These are phyloP conservation scores for Fusarium fracticaudum DNA, from an alignment of 2,329 filamentous ascomycete genomes.

Conservation along the genomic window DNA sequence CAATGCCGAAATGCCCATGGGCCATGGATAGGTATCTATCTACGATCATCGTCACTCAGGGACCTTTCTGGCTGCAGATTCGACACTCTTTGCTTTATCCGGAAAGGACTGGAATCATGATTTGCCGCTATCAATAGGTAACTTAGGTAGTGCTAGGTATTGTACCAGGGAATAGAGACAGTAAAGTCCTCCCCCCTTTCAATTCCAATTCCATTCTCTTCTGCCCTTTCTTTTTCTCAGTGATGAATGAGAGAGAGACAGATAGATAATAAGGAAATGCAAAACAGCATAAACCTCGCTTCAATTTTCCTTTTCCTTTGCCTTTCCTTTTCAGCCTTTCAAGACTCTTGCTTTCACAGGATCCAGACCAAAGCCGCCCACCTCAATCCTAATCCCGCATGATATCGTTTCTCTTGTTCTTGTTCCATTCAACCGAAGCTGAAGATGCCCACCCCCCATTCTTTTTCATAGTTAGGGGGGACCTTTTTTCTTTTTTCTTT, in stretches of 20 bases:
- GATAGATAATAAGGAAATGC: background rate
- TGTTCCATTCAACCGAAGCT: constrained; percentile 40
- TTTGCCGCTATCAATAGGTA: constrained; percentile 26
- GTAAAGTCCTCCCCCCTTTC: constrained; percentile 11
- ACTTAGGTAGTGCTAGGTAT: no score
- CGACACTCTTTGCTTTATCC: constrained; percentile 20
- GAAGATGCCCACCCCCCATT: constrained; percentile 21
- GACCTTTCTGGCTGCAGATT: background rate
- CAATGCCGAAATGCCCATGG: constrained; percentile 4
- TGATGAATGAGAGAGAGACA: background rate
- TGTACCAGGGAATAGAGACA: constrained; percentile 15
- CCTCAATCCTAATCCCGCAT: constrained; percentile 41
- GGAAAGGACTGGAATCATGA: constrained; percentile 32
- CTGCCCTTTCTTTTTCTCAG: background rate
- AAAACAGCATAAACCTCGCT: constrained; percentile 23
- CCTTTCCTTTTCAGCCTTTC: background rate
- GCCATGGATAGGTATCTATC: background rate
- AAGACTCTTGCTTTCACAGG: constrained; percentile 32
- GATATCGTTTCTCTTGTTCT: constrained; percentile 15
- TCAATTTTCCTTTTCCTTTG: background rate
- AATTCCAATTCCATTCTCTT: background rate
- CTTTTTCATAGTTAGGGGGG: background rate
- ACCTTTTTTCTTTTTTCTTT: background rate
- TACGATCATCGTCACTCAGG: constrained; percentile 9
- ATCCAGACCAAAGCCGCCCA: constrained; percentile 43